phyloP scores from a whole-genome alignment of 1,139 yeast genomes.

The Candida sp. region DNA sequence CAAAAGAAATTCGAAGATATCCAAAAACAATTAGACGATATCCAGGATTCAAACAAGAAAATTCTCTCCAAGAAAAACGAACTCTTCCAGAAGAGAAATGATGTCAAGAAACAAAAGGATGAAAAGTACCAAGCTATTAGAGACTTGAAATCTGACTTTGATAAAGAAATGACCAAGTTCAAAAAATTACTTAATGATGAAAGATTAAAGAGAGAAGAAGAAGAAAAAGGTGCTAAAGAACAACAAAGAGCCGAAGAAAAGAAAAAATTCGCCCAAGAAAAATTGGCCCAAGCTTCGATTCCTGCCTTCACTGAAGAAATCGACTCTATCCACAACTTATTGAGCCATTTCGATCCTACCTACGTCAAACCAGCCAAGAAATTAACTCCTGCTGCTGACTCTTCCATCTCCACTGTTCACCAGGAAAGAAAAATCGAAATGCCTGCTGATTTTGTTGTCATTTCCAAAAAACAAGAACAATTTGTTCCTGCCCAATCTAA shows the following conservation, averaged over 20 bases:
- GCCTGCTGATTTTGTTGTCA: constrained; percentile 62
- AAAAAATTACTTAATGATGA: constrained; percentile 67
- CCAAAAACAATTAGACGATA: constrained; percentile 60
- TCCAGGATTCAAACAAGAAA: constrained; percentile 58
- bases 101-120: constrained; percentile 67
- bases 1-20: constrained; percentile 59
- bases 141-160: constrained; percentile 63
- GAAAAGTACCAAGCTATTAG: constrained; percentile 62
- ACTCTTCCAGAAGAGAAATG: constrained; percentile 64
- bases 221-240: constrained; percentile 51
- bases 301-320: constrained; percentile 87
- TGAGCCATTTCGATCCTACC: constrained; percentile 74
- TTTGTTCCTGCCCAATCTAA: constrained; percentile 48
- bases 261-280: constrained; percentile 63
- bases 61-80: constrained; percentile 65
- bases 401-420: constrained; percentile 13
- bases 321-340: constrained; percentile 66
- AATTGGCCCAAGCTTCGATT: constrained; percentile 63
- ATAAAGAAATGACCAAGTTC: constrained; percentile 69
- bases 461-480: constrained; percentile 65
- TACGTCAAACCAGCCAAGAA: constrained; percentile 57
- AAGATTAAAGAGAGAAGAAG: constrained; percentile 69
- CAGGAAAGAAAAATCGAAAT: constrained; percentile 51
- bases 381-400: constrained; percentile 23
- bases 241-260: constrained; percentile 60